Evolutionary conservation across 805 yeast genomes (phyloP).

Genomic region (Candida andamanensis): DNA sequence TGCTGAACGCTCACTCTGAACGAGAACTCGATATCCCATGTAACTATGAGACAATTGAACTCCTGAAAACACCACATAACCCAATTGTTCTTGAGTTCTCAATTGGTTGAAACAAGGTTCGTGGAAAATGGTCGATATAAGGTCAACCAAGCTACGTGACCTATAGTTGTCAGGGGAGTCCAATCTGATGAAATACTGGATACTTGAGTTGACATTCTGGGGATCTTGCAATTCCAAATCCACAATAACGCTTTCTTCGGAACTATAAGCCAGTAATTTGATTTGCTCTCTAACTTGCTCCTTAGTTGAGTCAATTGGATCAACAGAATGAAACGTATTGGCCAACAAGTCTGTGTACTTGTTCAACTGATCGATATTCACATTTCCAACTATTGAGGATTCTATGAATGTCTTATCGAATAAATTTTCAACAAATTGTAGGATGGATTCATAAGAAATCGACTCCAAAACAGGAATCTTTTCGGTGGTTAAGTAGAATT

Average conservation of each 20-base stretch:
- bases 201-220: conserved; percentile 72
- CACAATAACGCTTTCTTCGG: conserved; percentile 15
- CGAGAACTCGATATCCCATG: conserved; percentile 64
- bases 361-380: conserved; percentile 42
- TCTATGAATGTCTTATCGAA: conserved; percentile 62
- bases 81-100: conserved; percentile 91
- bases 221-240: conserved; percentile 9
- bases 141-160: conserved; percentile 48
- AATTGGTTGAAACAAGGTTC: conserved; percentile 89
- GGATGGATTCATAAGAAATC: conserved; percentile 47
- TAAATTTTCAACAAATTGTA: conserved; percentile 41
- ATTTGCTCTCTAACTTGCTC: conserved; percentile 16
- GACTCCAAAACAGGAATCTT: conserved; percentile 44
- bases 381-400: conserved; percentile 74
- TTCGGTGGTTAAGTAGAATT: conserved; percentile 60
- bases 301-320: conserved; percentile 32
- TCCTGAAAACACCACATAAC: conserved; percentile 88
- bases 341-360: conserved; percentile 6
- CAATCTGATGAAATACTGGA: conserved; percentile 71
- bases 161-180: conserved; percentile 34
- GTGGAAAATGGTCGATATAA: conserved; percentile 65
- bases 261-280: conserved; percentile 31
- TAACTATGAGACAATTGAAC: conserved; percentile 63
- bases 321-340: conserved; percentile 21
- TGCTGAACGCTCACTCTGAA: conserved; percentile 80